Conservation (phyloP, 177 flowering plant genomes). For the Vitis hybrid region DNA sequence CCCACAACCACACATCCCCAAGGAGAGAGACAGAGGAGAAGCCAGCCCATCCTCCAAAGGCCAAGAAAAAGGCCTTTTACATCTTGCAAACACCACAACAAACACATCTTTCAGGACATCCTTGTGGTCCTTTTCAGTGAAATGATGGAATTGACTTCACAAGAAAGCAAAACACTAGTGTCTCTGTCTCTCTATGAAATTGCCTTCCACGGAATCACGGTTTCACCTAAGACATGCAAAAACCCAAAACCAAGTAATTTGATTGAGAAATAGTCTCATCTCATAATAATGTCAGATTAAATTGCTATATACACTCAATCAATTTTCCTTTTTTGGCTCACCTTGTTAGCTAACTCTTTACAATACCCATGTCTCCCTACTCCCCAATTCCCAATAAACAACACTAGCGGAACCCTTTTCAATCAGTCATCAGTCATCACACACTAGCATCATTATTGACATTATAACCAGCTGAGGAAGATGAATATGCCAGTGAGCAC, state of each 20-base stretch:
- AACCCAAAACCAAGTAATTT: slow-evolving; percentile 5
- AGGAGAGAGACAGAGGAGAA: background rate
- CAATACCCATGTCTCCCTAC: slow-evolving; percentile 4
- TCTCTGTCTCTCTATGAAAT: background rate
- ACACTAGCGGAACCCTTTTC: too few relatives aligned
- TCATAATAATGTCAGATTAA: too few relatives aligned
- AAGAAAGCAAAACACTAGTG: slow-evolving; percentile 7
- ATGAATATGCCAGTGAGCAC: slow-evolving; percentile 60
- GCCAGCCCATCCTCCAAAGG: background rate
- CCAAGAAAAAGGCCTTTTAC: background rate
- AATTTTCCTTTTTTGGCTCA: background rate
- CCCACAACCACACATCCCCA: slow-evolving; percentile 22
- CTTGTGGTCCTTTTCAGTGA: slow-evolving; percentile 1
- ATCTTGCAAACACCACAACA: slow-evolving; percentile 1
- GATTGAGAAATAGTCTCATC: background rate
- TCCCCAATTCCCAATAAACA: slow-evolving; percentile 2
- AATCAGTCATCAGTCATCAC: too few relatives aligned
- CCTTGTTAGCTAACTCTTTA: slow-evolving; percentile 12
- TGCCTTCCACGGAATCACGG: too few relatives aligned
- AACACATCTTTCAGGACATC: slow-evolving; percentile 7
- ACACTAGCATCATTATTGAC: too few relatives aligned
- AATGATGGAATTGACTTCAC: slow-evolving; percentile 15
- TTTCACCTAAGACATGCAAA: slow-evolving; percentile 3
- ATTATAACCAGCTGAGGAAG: slow-evolving; percentile 40
- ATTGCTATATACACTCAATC: too few relatives aligned